Evolutionary conservation across 169 alveolate genomes (phyloP), one percentile per base, ranked within the genome.

Genomic region (Cryptosporidium ubiquitum): DNA sequence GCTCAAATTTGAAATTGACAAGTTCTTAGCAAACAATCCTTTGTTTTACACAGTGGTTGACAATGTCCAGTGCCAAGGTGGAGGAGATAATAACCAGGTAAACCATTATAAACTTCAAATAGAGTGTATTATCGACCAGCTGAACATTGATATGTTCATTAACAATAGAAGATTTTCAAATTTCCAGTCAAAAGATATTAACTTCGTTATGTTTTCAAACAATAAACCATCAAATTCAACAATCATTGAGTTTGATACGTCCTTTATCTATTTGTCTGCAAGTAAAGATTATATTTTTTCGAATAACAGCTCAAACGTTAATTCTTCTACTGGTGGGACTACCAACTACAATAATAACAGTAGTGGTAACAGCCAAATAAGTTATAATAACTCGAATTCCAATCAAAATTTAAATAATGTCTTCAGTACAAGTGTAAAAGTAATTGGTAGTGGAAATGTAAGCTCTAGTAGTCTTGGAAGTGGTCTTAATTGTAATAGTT

Each of bases 1-100:
- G 29, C 58, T 79, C 6, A 79, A 64, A 49, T 58, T 58, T 44
- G 89, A 79, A 42, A 79, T 79, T 37, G 89, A 79, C 64, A 79
- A 58, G 52, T 79, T 31, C 29, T 29, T 79, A n/a, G 55, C 69
- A n/a, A 7, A 61, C 16, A 79, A 79, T 42, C 89, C 89, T 2
- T 51, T 79, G 4, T 79, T 23, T 5, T 79, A 61, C 37, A 61
- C 89, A 42, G 58, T 79, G 42, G 69, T 79, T 26, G 89, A 79
- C 16, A 79, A 79, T 16, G n/a, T 79, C 33, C 73, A 64, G 16
- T 26, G 39, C 20, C 85, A 73, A 23, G 39, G 20, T 79, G 70
- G 55, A 29, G 55, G 55, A 12, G 69, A 74, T 29, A 55, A 33
- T 18, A 35, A 16, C 42, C 70, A 31, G 5, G 14, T 39, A 5